phyloP scores from a whole-genome alignment of 257 asterid species.

The Solanum chilense region DNA sequence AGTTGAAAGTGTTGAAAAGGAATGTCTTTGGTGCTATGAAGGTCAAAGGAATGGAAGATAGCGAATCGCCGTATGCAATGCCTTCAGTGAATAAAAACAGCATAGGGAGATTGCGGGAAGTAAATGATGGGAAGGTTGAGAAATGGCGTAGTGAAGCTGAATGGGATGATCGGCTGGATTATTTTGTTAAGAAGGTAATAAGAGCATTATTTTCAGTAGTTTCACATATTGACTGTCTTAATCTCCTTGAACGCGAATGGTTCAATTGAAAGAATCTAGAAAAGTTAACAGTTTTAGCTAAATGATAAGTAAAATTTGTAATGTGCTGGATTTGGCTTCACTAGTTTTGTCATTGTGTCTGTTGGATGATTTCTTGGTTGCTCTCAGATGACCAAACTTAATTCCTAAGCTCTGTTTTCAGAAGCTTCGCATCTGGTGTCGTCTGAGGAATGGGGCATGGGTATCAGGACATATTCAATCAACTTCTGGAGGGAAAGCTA shows the following conservation, averaged over 20 bases:
- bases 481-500: conserved; percentile 63
- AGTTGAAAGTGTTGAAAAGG: conserved; percentile 11
- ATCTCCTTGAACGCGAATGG: neutral
- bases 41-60: conserved; percentile 22
- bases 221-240: neutral
- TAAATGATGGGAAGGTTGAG: conserved; percentile 15
- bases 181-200: conserved; percentile 51
- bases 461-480: conserved; percentile 66
- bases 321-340: neutral
- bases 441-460: conserved; percentile 46
- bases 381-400: neutral
- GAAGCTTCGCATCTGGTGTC: conserved; percentile 80
- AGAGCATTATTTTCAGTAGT: neutral
- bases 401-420: conserved; percentile 21
- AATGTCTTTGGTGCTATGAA: conserved; percentile 36
- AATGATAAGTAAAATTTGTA: neutral
- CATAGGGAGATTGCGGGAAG: conserved; percentile 8
- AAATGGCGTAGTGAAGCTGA: conserved; percentile 19
- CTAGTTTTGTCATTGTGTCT: neutral
- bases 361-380: neutral
- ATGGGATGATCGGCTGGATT: conserved; percentile 40
- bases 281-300: neutral
- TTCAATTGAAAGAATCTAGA: neutral
- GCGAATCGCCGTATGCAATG: conserved; percentile 38
- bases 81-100: conserved; percentile 7